Conservation (phyloP, 2,329 filamentous ascomycete species). For the Lachnellula hyalina region DNA sequence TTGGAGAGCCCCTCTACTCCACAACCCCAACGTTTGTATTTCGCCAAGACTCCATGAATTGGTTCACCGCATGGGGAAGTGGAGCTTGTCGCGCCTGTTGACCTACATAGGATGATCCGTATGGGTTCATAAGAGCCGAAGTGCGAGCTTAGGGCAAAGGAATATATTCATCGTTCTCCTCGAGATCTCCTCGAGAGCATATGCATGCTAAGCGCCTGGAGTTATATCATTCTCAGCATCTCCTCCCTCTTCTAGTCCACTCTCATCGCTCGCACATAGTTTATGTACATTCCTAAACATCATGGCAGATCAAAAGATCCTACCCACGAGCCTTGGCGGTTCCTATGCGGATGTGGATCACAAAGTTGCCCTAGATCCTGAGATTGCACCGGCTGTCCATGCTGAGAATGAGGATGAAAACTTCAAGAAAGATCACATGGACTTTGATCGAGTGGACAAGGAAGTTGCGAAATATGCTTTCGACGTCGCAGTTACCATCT, state of each 20-base stretch:
- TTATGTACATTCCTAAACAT: background rate
- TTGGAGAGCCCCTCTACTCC: background rate
- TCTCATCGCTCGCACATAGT: too few relatives aligned
- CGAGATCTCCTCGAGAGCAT: too few relatives aligned
- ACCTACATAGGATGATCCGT: too few relatives aligned
- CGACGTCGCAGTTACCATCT: slow-evolving; percentile 53
- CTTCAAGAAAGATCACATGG: slow-evolving; percentile 33
- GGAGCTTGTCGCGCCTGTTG: background rate
- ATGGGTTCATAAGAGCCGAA: too few relatives aligned
- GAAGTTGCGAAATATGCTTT: slow-evolving; percentile 66
- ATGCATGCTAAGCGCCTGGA: too few relatives aligned
- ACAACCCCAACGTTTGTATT: background rate
- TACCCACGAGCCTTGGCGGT: background rate
- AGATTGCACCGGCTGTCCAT: slow-evolving; percentile 5
- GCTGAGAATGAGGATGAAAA: slow-evolving; percentile 33
- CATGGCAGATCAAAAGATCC: slow-evolving; percentile 7
- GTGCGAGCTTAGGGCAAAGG: too few relatives aligned
- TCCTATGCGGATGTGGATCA: background rate
- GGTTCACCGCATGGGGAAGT: background rate
- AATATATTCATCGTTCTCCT: too few relatives aligned
- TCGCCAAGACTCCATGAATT: background rate
- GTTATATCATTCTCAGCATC: too few relatives aligned
- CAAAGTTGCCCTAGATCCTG: background rate
- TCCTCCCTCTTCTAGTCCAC: too few relatives aligned
- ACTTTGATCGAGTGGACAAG: slow-evolving; percentile 57